A percentile compares a stretch with the other conserved stretches of the same genome.
Evolutionary conservation across 1,284 basidiomycete genomes (phyloP).

Genomic region (Puccinia hordei): DNA sequence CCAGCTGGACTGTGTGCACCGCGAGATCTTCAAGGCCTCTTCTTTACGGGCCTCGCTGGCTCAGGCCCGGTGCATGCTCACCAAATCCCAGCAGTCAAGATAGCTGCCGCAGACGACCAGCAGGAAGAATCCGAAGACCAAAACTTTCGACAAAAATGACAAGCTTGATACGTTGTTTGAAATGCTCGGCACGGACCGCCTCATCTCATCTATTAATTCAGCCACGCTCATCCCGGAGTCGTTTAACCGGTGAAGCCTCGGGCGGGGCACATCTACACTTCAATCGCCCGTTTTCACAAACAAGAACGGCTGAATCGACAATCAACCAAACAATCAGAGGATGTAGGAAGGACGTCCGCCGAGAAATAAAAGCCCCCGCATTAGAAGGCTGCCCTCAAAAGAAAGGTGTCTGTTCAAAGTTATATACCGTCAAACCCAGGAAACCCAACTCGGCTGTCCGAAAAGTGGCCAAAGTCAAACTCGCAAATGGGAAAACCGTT

Average conservation of each 20-base stretch:
- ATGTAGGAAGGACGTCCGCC: conserved; percentile 50
- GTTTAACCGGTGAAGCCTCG: background rate
- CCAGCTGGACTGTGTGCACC: too few species aligned
- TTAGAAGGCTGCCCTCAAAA: conserved; percentile 76
- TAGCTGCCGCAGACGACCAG: background rate
- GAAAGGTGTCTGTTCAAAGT: conserved; percentile 83
- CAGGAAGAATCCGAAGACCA: background rate
- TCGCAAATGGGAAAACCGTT: conserved; percentile 83
- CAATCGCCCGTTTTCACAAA: conserved; percentile 66
- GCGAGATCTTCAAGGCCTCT: too few species aligned
- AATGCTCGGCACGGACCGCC: conserved; percentile 12
- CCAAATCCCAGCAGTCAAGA: too few species aligned
- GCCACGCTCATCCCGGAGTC: background rate
- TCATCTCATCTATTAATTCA: background rate
- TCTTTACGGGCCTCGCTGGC: too few species aligned
- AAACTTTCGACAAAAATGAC: background rate
- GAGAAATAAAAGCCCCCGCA: conserved; percentile 72
- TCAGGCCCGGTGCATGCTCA: too few species aligned
- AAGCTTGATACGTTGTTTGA: conserved; percentile 18
- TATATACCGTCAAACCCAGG: conserved; percentile 86
- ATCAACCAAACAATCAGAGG: conserved; percentile 76
- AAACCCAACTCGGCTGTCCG: conserved; percentile 99
- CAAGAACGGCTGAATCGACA: conserved; percentile 67
- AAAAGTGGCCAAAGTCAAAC: conserved; percentile 91
- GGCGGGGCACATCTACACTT: background rate